A percentile compares a stretch with the other conserved stretches of the same genome.
Conservation (phyloP, 805 yeast genomes). For the Myxozyma mucilagina region DNA sequence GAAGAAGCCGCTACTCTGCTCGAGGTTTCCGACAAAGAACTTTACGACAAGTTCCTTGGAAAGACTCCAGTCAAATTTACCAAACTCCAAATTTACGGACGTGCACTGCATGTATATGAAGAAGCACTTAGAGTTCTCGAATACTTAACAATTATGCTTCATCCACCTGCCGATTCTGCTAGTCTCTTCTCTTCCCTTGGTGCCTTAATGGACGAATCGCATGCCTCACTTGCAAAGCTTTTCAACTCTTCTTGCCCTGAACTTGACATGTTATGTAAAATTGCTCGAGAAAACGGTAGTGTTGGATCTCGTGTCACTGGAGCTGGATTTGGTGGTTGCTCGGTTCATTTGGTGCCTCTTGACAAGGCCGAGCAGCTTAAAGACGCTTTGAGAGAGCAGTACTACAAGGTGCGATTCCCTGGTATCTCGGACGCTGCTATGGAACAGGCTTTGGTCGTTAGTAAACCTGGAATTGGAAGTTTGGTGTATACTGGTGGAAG, state of each 20-base stretch:
- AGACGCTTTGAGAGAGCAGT: conserved; percentile 51
- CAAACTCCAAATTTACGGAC: conserved; percentile 53
- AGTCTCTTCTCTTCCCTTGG: conserved; percentile 49
- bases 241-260: conserved; percentile 60
- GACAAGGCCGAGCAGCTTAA: conserved; percentile 45
- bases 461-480: conserved; percentile 49
- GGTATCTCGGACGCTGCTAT: conserved; percentile 49
- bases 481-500: conserved; percentile 12
- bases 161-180: conserved; percentile 13
- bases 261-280: conserved; percentile 53
- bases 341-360: conserved; percentile 56
- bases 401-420: conserved; percentile 54
- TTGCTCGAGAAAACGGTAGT: conserved; percentile 59
- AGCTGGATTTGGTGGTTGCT: conserved; percentile 77
- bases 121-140: conserved; percentile 62
- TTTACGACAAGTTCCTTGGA: conserved; percentile 48
- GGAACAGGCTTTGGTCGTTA: conserved; percentile 53
- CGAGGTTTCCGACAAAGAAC: conserved; percentile 47
- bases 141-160: conserved; percentile 48
- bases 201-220: conserved; percentile 58
- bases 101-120: conserved; percentile 63
- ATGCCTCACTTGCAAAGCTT: conserved; percentile 50
- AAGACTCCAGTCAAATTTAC: conserved; percentile 59
- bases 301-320: conserved; percentile 71
- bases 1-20: conserved; percentile 50